Conservation (phyloP, 345 rosid genomes). For the Conringia planisiliqua region DNA sequence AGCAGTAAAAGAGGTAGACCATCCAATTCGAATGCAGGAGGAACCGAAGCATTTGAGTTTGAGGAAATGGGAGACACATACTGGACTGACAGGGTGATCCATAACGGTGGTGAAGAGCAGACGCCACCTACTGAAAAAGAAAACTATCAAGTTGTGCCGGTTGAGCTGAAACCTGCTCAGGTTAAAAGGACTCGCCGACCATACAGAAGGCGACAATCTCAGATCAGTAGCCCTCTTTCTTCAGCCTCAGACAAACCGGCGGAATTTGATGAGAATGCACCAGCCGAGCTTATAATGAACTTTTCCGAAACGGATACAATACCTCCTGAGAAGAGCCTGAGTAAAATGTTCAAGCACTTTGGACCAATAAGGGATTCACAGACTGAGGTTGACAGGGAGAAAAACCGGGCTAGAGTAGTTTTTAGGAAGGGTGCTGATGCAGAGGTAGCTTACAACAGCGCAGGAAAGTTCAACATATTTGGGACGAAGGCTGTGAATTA, state of each 20-base stretch:
- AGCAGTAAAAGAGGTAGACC: conserved; percentile 48
- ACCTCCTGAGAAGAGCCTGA: conserved; percentile 35
- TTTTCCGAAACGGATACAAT: conserved; percentile 60
- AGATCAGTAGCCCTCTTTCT: conserved; percentile 27
- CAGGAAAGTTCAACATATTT: conserved; percentile 70
- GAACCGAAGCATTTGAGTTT: conserved; percentile 77
- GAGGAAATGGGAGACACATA: conserved; percentile 88
- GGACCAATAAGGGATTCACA: conserved; percentile 73
- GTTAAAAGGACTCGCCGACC: conserved; percentile 50
- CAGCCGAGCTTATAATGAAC: conserved; percentile 77
- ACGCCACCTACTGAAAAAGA: conserved; percentile 42
- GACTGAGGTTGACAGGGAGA: conserved; percentile 68
- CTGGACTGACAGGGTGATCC: conserved; percentile 87
- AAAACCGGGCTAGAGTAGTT: conserved; percentile 86
- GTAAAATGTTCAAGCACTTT: conserved; percentile 78
- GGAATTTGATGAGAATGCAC: conserved; percentile 57
- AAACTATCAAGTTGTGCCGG: conserved; percentile 52
- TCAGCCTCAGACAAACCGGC: conserved; percentile 41
- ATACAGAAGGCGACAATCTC: conserved; percentile 57
- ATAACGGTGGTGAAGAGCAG: conserved; percentile 84
- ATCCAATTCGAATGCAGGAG: conserved; percentile 37
- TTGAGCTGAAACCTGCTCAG: conserved; percentile 46
- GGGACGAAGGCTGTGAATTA: conserved; percentile 63
- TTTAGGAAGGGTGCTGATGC: conserved; percentile 74
- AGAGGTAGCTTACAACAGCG: conserved; percentile 74